These are phyloP conservation scores for Flueggea neowawraea DNA, from an alignment of 441 rosid species.

Conservation along the genomic window DNA sequence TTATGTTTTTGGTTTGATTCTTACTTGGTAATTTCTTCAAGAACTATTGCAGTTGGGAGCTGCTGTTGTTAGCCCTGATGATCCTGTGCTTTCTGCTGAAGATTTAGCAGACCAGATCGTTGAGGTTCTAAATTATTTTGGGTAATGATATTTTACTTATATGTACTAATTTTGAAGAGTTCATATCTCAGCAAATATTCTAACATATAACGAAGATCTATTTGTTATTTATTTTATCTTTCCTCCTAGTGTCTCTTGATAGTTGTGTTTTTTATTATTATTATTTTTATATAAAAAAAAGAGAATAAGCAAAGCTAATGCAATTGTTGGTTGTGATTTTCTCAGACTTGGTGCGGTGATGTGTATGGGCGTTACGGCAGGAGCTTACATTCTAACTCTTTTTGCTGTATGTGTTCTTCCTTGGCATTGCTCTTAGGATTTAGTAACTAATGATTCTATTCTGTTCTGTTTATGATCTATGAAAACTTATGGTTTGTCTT, in stretches of 20 bases:
- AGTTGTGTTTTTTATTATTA: no score
- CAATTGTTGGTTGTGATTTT: constrained; percentile 4
- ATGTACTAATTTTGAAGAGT: no score
- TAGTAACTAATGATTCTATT: constrained; percentile 2
- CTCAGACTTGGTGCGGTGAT: constrained; percentile 88
- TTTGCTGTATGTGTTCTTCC: constrained; percentile 62
- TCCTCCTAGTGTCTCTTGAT: no score
- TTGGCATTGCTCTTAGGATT: not conserved
- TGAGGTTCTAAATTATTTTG: constrained; percentile 87
- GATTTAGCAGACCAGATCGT: constrained; percentile 90
- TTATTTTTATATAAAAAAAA: no score
- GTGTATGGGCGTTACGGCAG: constrained; percentile 99
- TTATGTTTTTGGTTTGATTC: constrained; percentile 28
- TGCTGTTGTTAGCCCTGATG: constrained; percentile 49
- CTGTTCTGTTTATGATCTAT: not conserved
- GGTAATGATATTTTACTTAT: constrained; percentile 41
- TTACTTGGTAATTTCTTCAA: constrained; percentile 52
- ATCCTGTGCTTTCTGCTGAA: constrained; percentile 65
- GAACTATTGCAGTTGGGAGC: constrained; percentile 97
- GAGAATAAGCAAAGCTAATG: not conserved
- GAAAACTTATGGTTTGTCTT: constrained; percentile 8
- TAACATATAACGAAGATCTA: no score
- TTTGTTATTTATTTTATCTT: no score
- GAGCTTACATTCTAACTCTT: constrained; percentile 87
- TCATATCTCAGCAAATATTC: no score